Base-by-base conservation (phyloP, 2,329 filamentous ascomycete species). In the Lachnellula suecica region DNA sequence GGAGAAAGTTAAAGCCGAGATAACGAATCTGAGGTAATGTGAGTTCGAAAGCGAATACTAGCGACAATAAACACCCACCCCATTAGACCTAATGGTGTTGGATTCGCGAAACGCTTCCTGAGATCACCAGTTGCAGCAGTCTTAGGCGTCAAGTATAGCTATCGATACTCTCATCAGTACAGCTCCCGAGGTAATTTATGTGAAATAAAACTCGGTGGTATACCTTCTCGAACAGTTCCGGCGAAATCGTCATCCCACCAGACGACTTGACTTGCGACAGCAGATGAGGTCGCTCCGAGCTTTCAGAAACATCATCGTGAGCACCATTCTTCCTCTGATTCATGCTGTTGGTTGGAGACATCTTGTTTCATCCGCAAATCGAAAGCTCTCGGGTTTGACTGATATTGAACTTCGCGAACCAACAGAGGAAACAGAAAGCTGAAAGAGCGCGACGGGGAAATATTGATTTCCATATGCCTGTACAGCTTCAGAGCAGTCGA, bases 21-120 rank as follows among this genome's bases (percentile, higher is more conserved):
- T 73, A 66, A 71, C 75, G 64, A 70, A 76, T 64, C 51, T 52
- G 19, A 11, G 19, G 8, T 15, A 2, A n/a, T 8, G 22, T n/a
- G 45, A n/a, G 40, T 44, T 31, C 37, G 22, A 2, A n/a, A 19
- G 9, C 2, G 19, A 11, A 10, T 19, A 7, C 6, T 23, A 23
- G 11, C 13, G 5, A 24, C 5, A 4, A 22, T 17, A 4, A 6
- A n/a, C 3, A 22, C 51, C 43, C 55, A 61, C 60, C 58, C 60
- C 53, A 62, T 59, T 22, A 61, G 45, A 9, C 60, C 60, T 27
- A 62, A 31, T 20, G 60, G 58, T 13, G 60, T 61, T 7, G 60
- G 60, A 29, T 62, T 61, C 1, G 60, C 58, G 42, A 62, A 62
- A 10, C 59, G 54, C 48, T 56, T 59, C 37, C 58, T 46, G 29